These are phyloP conservation scores for Colletotrichum falcatum DNA, from an alignment of 2,329 filamentous ascomycete genomes.

Conservation along the genomic window DNA sequence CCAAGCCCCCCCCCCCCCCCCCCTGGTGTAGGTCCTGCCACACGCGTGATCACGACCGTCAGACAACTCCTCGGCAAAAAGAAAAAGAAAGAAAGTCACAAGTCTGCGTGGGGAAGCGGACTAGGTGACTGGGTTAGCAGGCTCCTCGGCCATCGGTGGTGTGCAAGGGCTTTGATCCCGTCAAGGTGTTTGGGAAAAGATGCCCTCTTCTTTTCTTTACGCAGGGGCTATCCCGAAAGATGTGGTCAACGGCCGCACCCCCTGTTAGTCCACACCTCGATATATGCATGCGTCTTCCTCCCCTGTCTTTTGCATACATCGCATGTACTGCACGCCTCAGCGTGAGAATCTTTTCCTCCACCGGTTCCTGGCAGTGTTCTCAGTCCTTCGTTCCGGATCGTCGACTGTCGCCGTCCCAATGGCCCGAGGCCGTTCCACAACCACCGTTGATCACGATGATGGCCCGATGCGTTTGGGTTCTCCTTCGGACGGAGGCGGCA, in stretches of 20 bases:
- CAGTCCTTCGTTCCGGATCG: not conserved
- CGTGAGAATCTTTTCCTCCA: not conserved
- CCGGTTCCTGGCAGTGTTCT: not conserved
- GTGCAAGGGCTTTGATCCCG: slow-evolving; percentile 15
- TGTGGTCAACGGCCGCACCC: not conserved
- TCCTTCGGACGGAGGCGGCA: not conserved
- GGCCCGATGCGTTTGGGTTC: not conserved
- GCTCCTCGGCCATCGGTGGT: not conserved
- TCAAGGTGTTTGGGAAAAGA: not conserved
- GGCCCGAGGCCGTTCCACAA: not conserved
- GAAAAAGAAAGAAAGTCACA: not conserved
- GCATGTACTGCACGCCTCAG: slow-evolving; percentile 4
- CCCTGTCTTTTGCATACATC: not conserved
- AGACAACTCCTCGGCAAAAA: not conserved
- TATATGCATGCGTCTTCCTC: not conserved
- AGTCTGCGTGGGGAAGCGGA: not conserved
- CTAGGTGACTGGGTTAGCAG: too few species aligned
- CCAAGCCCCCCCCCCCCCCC: too few species aligned
- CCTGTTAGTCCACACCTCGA: not conserved
- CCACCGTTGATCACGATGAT: not conserved
- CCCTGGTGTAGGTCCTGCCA: not conserved
- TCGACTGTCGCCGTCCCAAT: not conserved
- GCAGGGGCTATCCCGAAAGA: not conserved
- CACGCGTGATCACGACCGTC: not conserved
- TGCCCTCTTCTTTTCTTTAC: not conserved